These are phyloP conservation scores for Oropetium thomaeum DNA, from an alignment of 176 grass and related monocot genomes.

Conservation along the genomic window DNA sequence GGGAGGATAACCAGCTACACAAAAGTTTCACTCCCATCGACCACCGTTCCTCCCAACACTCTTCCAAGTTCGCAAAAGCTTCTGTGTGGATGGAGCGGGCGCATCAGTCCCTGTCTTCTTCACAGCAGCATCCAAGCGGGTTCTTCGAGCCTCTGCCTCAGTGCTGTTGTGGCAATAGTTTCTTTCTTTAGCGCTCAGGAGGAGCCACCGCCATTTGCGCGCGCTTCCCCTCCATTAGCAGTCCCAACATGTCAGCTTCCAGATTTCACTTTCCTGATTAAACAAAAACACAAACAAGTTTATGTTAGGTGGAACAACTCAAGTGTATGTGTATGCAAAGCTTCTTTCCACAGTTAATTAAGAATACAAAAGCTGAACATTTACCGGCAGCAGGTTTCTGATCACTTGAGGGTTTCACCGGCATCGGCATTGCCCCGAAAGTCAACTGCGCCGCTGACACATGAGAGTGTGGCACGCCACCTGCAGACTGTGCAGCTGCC, in stretches of 20 bases:
- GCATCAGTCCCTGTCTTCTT: background rate
- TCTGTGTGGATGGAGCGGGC: constrained; percentile 17
- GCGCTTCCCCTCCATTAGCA: constrained; percentile 9
- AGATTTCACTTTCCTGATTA: constrained; percentile 38
- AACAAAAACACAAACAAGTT: background rate
- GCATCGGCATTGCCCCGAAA: constrained; percentile 46
- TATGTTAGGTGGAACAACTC: constrained; percentile 16
- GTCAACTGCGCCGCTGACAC: constrained; percentile 51
- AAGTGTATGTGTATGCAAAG: background rate
- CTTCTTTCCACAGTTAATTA: background rate
- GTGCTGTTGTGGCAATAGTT: background rate
- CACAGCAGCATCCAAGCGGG: background rate
- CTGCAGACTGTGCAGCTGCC: constrained; percentile 35
- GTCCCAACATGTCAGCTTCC: background rate
- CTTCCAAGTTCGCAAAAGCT: background rate
- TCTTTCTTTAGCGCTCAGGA: background rate
- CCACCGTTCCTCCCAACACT: constrained; percentile 17
- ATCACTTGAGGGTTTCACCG: constrained; percentile 57
- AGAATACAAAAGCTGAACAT: background rate
- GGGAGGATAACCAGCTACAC: constrained; percentile 58
- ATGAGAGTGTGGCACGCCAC: constrained; percentile 41
- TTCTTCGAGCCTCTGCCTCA: constrained; percentile 8
- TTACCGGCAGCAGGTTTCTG: constrained; percentile 90
- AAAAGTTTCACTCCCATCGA: constrained; percentile 50
- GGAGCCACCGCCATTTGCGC: background rate